Evolutionary conservation across 2,329 filamentous ascomycete genomes (phyloP).

Genomic region (Cercospora nicotianae): DNA sequence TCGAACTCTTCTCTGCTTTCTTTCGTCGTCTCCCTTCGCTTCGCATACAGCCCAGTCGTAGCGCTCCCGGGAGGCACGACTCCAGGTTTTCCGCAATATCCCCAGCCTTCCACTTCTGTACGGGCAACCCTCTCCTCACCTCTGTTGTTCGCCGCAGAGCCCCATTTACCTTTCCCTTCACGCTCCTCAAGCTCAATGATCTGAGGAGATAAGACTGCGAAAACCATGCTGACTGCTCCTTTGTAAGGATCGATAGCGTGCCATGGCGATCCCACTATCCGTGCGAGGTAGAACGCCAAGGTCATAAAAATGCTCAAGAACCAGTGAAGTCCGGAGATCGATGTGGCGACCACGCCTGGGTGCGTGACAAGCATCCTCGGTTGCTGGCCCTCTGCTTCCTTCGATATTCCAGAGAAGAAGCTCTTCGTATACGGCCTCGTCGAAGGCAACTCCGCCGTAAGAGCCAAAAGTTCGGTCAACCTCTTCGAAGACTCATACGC

Average conservation of each 20-base stretch:
- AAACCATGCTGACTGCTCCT: slow-evolving; percentile 73
- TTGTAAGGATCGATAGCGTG: slow-evolving; percentile 75
- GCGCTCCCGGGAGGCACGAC: slow-evolving; percentile 48
- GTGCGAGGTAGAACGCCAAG: slow-evolving; percentile 66
- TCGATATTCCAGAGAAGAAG: slow-evolving; percentile 52
- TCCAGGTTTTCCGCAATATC: slow-evolving; percentile 57
- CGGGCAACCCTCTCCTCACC: slow-evolving; percentile 62
- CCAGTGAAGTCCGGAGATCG: slow-evolving; percentile 72
- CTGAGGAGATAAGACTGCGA: slow-evolving; percentile 68
- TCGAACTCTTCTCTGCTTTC: slow-evolving; percentile 71
- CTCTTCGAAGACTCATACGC: slow-evolving; percentile 89
- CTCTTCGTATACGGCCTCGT: slow-evolving; percentile 57
- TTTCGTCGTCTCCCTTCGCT: slow-evolving; percentile 59
- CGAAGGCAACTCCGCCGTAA: slow-evolving; percentile 69
- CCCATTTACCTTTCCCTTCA: slow-evolving; percentile 75
- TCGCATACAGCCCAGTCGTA: slow-evolving; percentile 57
- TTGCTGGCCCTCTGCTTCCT: slow-evolving; percentile 30
- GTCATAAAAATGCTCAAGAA: slow-evolving; percentile 71
- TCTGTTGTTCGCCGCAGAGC: slow-evolving; percentile 63
- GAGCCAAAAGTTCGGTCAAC: slow-evolving; percentile 76
- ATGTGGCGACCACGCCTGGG: slow-evolving; percentile 81
- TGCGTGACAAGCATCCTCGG: slow-evolving; percentile 77
- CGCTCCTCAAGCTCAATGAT: slow-evolving; percentile 57
- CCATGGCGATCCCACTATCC: slow-evolving; percentile 84
- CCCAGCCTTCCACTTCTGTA: slow-evolving; percentile 88